These are phyloP conservation scores for Daldinia decipiens DNA, from an alignment of 495 filamentous ascomycete species.

Conservation along the genomic window DNA sequence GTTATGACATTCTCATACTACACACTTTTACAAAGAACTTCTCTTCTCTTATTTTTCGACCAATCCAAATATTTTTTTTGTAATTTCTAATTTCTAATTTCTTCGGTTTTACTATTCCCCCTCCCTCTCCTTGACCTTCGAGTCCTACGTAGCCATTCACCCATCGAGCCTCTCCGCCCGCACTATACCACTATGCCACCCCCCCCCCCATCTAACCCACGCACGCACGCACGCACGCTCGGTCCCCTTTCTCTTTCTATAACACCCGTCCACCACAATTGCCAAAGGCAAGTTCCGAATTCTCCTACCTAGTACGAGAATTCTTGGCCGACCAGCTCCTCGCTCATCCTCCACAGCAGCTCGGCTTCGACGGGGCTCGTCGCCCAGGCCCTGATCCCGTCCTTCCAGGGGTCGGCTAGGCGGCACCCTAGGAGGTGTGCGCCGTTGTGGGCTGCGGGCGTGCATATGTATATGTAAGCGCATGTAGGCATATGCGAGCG, in stretches of 20 bases:
- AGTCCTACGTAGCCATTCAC: not conserved
- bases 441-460: slow-evolving; percentile 21
- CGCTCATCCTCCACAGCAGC: slow-evolving; percentile 23
- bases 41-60: not conserved
- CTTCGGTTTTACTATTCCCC: not conserved
- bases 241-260: not conserved
- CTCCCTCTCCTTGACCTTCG: not conserved
- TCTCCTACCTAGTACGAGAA: slow-evolving; percentile 16
- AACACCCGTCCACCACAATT: not conserved
- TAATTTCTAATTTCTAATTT: not conserved
- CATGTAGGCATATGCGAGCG: not conserved
- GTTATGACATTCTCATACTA: not conserved
- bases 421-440: slow-evolving; percentile 27
- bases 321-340: slow-evolving; percentile 21
- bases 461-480: not conserved
- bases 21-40: slow-evolving; percentile 1
- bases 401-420: slow-evolving; percentile 24
- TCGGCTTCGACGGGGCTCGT: slow-evolving; percentile 31
- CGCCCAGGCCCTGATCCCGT: slow-evolving; percentile 30
- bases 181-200: not conserved
- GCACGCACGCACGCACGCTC: not conserved
- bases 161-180: not conserved
- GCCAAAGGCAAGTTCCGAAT: not conserved
- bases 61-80: not conserved
- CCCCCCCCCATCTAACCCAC: not conserved